Conservation (phyloP, 164 flowering plant genomes). For the Berberis thunbergii region DNA sequence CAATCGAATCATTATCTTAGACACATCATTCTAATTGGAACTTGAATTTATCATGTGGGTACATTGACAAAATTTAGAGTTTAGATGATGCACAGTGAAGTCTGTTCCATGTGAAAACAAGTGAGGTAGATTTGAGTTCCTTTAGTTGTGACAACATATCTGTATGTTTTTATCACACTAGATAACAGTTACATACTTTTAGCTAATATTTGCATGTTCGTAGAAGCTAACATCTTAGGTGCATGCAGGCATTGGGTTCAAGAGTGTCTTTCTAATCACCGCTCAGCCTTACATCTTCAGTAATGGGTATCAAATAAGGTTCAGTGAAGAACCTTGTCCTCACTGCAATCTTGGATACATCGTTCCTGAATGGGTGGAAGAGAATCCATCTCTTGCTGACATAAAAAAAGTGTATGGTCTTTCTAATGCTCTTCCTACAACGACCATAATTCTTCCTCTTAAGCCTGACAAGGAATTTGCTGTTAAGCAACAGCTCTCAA, state of each 20-base stretch:
- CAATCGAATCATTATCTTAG: too few relatives aligned
- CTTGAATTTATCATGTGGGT: too few relatives aligned
- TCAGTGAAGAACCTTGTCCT: neutral
- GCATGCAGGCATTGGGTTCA: neutral
- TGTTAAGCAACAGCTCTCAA: conserved; percentile 53
- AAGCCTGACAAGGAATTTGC: conserved; percentile 49
- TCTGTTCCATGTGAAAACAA: too few relatives aligned
- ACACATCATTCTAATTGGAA: too few relatives aligned
- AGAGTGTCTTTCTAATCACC: neutral
- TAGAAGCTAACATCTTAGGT: too few relatives aligned
- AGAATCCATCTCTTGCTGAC: neutral
- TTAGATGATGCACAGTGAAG: too few relatives aligned
- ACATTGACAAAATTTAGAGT: too few relatives aligned
- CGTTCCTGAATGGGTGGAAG: conserved; percentile 1
- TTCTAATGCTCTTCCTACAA: conserved; percentile 27
- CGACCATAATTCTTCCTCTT: conserved; percentile 41
- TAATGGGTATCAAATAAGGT: conserved; percentile 1
- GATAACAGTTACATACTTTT: too few relatives aligned
- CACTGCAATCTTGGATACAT: conserved; percentile 1
- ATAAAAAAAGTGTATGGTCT: neutral
- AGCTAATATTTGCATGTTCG: too few relatives aligned
- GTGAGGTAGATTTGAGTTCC: too few relatives aligned
- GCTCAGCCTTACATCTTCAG: conserved; percentile 3
- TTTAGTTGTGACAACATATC: too few relatives aligned
- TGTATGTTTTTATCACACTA: too few relatives aligned